Evolutionary conservation across 208 protist species (phyloP), one percentile per base, ranked within the genome.

Genomic region (Herpetomonas tarakana): DNA sequence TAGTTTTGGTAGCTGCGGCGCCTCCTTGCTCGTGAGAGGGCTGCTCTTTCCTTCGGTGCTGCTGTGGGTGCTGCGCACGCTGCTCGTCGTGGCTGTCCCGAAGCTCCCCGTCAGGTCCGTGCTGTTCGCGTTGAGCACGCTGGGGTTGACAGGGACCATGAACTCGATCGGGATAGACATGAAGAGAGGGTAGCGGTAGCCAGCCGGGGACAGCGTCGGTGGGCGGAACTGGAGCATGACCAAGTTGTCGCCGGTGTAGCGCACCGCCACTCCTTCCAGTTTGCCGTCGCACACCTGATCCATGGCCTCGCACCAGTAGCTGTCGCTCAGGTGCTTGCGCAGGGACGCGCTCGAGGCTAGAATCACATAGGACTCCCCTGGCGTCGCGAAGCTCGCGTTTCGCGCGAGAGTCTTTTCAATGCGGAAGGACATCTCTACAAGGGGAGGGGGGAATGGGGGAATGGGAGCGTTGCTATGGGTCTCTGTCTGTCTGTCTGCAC

Each of bases 131-230:
- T 26, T 64, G 16, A 77, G 65, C 16, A 62, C 49, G 41, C 55
- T 74, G 12, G 54, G 62, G 27, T 44, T 52, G 26, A 71, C 52
- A 9, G 88, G 90, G 0, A 96, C 90, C 22, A 96, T 55, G 59
- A 91, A 96, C 65, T 96, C 83, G 22, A 81, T 78, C 1, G 90
- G 90, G 58, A 96, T 93, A 22, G 90, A 96, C 77, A 96, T 88
- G 50, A 79, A 93, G n/a, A 93, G 55, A 0, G 86, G 86, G 55
- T 96, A 96, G 14, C 90, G 83, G 60, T 93, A 91, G 0, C 90
- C 90, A 1, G 90, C 71, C 0, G 79, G 83, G 14, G 84, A 89
- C 3, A 93, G 69, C 2, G 44, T 78, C n/a, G 58, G 65, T 12
- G 90, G 86, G 26, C 76, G 69, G 60, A 96, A 96, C 72, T 93